Percentiles rank a stretch among this genome's conserved stretches.
phyloP scores from a whole-genome alignment of 192 early-diverging fungal genomes.

The Coemansia sp. region DNA sequence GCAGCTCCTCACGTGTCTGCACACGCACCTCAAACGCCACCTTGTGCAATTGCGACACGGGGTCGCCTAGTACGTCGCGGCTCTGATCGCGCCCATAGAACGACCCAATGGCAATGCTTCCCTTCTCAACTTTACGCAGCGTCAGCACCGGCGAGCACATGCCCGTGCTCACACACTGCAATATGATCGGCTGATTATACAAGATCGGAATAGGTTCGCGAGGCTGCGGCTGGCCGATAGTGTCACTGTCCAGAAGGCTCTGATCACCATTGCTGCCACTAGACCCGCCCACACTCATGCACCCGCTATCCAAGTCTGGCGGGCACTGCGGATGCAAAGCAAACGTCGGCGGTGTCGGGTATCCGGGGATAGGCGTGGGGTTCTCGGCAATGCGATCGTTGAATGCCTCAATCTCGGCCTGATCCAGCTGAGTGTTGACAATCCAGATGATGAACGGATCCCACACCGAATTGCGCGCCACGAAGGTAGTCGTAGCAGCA shows the following conservation, averaged over 20 bases:
- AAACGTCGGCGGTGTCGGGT: slow-evolving; percentile 74
- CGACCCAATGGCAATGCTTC: slow-evolving; percentile 69
- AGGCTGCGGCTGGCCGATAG: slow-evolving; percentile 25
- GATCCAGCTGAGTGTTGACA: slow-evolving; percentile 61
- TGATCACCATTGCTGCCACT: slow-evolving; percentile 10
- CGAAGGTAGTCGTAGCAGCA: slow-evolving; percentile 62
- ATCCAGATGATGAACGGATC: slow-evolving; percentile 86
- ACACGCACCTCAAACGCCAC: slow-evolving; percentile 76
- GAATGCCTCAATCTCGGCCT: slow-evolving; percentile 58
- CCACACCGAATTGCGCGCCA: slow-evolving; percentile 76
- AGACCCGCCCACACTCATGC: neutral
- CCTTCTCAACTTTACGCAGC: slow-evolving; percentile 83
- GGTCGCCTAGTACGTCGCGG: slow-evolving; percentile 71
- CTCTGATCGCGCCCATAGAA: slow-evolving; percentile 42
- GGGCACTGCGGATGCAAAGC: slow-evolving; percentile 64
- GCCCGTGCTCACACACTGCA: slow-evolving; percentile 86
- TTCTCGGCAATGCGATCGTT: slow-evolving; percentile 41
- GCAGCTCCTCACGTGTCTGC: slow-evolving; percentile 44
- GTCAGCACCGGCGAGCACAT: slow-evolving; percentile 78
- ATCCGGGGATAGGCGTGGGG: slow-evolving; percentile 55
- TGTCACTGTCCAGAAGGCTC: slow-evolving; percentile 13
- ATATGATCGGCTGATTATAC: slow-evolving; percentile 85
- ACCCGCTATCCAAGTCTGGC: slow-evolving; percentile 30
- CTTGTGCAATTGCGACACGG: slow-evolving; percentile 88
- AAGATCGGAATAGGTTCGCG: slow-evolving; percentile 67